Conservation (phyloP, 768 basidiomycete species). For the Kwoniella bestiolae region DNA sequence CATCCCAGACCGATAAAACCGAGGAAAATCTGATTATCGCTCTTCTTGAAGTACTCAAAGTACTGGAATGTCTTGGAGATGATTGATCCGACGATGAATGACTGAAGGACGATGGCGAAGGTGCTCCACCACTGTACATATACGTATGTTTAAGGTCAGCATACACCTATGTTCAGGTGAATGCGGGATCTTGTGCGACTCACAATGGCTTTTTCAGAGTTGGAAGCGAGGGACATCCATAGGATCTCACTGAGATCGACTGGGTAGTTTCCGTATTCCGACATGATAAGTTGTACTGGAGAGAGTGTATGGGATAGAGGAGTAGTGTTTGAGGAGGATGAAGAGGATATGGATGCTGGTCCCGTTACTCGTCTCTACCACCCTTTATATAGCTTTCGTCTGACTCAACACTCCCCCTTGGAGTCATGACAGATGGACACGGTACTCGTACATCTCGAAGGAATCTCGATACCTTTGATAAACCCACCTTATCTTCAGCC, state of each 20-base stretch:
- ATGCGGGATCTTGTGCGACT: not conserved
- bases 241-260: constrained; percentile 1
- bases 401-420: no score
- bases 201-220: constrained; percentile 3
- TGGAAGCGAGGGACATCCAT: constrained; percentile 1
- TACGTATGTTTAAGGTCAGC: no score
- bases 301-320: no score
- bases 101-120: constrained; percentile 2
- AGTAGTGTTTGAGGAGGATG: no score
- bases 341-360: no score
- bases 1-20: not conserved
- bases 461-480: no score
- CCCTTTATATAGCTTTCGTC: no score
- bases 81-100: constrained; percentile 10
- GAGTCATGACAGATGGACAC: no score
- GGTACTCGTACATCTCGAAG: no score
- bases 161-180: not conserved
- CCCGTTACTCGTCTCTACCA: no score
- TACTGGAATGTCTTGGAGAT: constrained; percentile 16
- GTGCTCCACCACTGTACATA: constrained; percentile 1
- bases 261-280: not conserved
- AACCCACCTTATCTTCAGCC: no score
- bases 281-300: no score
- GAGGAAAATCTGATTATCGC: not conserved
- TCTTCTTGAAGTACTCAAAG: constrained; percentile 16